Evolutionary conservation across 495 filamentous ascomycete genomes (phyloP).

Genomic region (Sphaerosporella brunnea): DNA sequence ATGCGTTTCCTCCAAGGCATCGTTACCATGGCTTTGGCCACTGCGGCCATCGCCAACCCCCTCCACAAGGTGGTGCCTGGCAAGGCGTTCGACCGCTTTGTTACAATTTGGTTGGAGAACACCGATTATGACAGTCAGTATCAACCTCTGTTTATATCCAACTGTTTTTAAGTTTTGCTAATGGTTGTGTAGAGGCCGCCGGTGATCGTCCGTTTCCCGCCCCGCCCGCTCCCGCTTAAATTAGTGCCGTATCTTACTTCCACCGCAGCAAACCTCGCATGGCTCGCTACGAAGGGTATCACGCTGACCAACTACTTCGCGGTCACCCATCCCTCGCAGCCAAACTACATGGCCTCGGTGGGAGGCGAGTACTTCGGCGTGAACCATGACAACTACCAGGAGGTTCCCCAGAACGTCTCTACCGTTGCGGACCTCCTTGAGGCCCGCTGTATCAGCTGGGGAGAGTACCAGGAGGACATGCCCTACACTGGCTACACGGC

Average conservation of each 20-base stretch:
- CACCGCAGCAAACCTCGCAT: constrained; percentile 32
- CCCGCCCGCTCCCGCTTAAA: neutral
- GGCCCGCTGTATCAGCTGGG: too few relatives aligned
- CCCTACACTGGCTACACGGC: constrained; percentile 54
- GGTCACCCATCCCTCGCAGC: constrained; percentile 49
- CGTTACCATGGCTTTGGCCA: neutral
- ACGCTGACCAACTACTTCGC: constrained; percentile 46
- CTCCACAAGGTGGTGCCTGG: constrained; percentile 44
- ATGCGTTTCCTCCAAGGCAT: neutral
- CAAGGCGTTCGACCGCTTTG: constrained; percentile 47
- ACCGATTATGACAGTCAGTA: constrained; percentile 40
- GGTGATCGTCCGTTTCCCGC: constrained; percentile 15
- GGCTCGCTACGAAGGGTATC: constrained; percentile 45
- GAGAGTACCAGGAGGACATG: too few relatives aligned
- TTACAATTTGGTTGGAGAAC: constrained; percentile 58
- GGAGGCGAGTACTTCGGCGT: constrained; percentile 52
- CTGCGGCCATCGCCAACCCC: constrained; percentile 23
- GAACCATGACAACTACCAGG: constrained; percentile 48
- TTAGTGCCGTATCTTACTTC: constrained; percentile 2
- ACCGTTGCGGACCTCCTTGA: too few relatives aligned
- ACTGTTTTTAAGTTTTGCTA: too few relatives aligned
- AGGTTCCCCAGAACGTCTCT: too few relatives aligned
- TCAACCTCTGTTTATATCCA: too few relatives aligned
- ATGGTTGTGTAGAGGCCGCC: too few relatives aligned
- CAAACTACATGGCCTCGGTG: constrained; percentile 48